Percentiles rank a stretch among this genome's conserved stretches.
Conservation (phyloP, 2,329 filamentous ascomycete species). For the Elsinoe necatrix region DNA sequence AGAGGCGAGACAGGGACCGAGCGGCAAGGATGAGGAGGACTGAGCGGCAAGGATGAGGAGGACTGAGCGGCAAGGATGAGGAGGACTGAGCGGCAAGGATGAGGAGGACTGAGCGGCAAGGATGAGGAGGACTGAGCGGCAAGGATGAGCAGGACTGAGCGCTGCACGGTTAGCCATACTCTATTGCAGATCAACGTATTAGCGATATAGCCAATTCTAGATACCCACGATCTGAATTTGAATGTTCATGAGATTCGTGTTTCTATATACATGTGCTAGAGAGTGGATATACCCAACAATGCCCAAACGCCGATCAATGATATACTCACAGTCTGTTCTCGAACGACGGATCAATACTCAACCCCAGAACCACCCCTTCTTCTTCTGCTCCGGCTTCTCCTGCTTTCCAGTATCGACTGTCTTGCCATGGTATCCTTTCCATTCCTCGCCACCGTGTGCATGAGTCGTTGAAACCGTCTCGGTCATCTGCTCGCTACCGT, state of each 20-base stretch:
- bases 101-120: no score
- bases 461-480: constrained; percentile 43
- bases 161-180: neutral
- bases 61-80: neutral
- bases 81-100: neutral
- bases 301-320: neutral
- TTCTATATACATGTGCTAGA: neutral
- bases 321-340: neutral
- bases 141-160: neutral
- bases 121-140: neutral
- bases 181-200: no score
- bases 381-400: constrained; percentile 8
- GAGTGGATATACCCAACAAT: constrained; percentile 5
- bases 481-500: constrained; percentile 52
- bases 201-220: neutral
- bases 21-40: neutral
- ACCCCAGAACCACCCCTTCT: constrained; percentile 19
- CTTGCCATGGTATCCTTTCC: constrained; percentile 8
- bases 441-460: neutral
- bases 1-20: neutral
- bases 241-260: neutral
- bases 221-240: neutral
- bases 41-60: neutral
- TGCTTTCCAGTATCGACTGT: neutral
- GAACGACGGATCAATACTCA: neutral